Conservation (phyloP, 371 early-diverging fungal genomes). For the Mucor irregularis region DNA sequence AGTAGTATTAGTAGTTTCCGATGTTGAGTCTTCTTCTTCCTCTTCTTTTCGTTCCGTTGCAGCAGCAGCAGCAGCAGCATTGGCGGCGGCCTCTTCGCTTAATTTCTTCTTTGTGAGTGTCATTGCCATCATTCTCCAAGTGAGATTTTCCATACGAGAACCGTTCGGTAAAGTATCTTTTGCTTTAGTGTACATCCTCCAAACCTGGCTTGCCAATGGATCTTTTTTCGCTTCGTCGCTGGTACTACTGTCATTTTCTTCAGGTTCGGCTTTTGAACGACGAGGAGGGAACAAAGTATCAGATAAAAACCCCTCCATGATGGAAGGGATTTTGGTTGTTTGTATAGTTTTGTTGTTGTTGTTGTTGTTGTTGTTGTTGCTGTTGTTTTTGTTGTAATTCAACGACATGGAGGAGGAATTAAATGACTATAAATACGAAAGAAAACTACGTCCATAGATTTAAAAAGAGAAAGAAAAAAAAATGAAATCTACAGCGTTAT, state of each 20-base stretch:
- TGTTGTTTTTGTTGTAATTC: conserved; percentile 3
- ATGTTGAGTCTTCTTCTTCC: background rate
- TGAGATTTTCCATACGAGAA: conserved; percentile 66
- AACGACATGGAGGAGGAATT: conserved; percentile 21
- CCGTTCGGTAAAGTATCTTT: conserved; percentile 68
- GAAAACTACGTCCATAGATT: conserved; percentile 17
- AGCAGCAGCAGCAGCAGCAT: background rate
- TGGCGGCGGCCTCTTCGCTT: conserved; percentile 6
- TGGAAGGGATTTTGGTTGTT: conserved; percentile 3
- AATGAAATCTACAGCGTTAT: background rate
- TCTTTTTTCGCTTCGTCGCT: conserved; percentile 47
- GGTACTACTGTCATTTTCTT: conserved; percentile 1
- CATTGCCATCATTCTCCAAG: conserved; percentile 77
- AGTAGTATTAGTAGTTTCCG: too few species aligned
- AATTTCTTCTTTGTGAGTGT: conserved; percentile 46
- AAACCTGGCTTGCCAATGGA: conserved; percentile 61
- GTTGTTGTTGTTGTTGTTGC: background rate
- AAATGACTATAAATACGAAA: conserved; percentile 13
- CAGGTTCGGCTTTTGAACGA: background rate
- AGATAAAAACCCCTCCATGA: conserved; percentile 24
- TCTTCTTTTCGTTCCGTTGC: conserved; percentile 1
- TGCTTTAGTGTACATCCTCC: conserved; percentile 73
- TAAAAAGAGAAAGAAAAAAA: background rate
- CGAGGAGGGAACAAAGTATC: conserved; percentile 22
- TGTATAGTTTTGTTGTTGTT: too few species aligned